Base-by-base conservation (phyloP, 768 basidiomycete genomes). In the Pisolithus albus region DNA sequence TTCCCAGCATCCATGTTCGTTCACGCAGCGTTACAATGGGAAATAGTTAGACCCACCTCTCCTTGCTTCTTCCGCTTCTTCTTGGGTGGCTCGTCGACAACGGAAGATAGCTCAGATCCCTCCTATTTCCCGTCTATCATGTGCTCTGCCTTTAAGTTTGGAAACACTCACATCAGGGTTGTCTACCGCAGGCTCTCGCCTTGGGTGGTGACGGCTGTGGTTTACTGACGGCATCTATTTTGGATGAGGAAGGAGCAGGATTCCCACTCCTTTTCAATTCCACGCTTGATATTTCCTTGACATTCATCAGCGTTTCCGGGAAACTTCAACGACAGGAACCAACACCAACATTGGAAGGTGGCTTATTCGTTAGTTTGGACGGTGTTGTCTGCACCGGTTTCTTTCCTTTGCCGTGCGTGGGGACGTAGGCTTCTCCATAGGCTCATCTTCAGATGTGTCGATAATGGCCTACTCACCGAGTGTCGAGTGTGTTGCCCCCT, bases 71-170 rank as follows among this genome's bases (percentile, higher is more conserved):
- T 75, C 49, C 71, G 72, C 54, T 63, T 68, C 56, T 80, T 80
- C 7, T 75, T 75, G 9, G 76, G 75, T 43, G 70, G 70, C 32
- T 83, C 82, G 53, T 84, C 82, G 23, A 78, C 68, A 15, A 86
- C 71, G 6, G 76, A 76, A 5, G 83, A 83, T 28, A 83, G 59
- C 50, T 83, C 82, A 5, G 83, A 80, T 23, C 59, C 61, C 54
- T 57, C 54, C 64, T 64, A 30, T 28, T 32, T 18, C 6, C 13
- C 7, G n/a, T 34, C 34, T 57, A 11, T 56, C 28, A 28, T 40
- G 26, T 28, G 37, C 81, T 82, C 60, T 79, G 81, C 56, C 75
- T 70, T 61, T 62, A 26, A 18, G 8, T 7, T n/a, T 46, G 26
- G 26, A 47, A 21, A 38, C 19, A 56, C 66, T 15, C 16, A 68